A percentile compares a stretch with the other conserved stretches of the same genome.
phyloP scores from a whole-genome alignment of 2,329 filamentous ascomycete species.

The Xylaria hypoxylon region DNA sequence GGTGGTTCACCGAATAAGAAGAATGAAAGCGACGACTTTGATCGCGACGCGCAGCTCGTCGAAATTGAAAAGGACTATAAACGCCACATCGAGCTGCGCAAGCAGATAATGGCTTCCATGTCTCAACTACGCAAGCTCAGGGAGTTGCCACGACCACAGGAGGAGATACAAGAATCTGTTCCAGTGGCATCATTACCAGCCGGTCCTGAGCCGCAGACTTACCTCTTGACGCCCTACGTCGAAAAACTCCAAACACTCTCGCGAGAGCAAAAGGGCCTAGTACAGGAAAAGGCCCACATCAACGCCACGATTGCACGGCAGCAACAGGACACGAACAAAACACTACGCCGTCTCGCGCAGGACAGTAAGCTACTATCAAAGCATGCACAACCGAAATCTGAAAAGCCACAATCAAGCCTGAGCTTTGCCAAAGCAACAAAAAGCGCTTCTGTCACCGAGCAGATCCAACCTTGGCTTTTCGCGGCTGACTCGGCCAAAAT shows the following conservation, averaged over 20 bases:
- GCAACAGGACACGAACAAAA: conserved; percentile 62
- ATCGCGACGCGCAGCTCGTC: conserved; percentile 57
- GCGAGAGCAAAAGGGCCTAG: conserved; percentile 66
- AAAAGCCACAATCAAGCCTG: conserved; percentile 38
- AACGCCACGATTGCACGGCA: conserved; percentile 63
- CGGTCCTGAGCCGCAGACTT: conserved; percentile 46
- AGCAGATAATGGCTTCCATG: conserved; percentile 59
- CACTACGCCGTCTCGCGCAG: conserved; percentile 66
- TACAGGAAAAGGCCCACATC: conserved; percentile 69
- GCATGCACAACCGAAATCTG: conserved; percentile 53
- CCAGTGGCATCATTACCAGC: conserved; percentile 15
- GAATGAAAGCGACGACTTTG: conserved; percentile 38
- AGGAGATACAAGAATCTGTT: conserved; percentile 5
- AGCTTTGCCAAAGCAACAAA: conserved; percentile 60
- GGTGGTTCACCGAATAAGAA: conserved; percentile 39
- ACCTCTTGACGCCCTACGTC: conserved; percentile 69
- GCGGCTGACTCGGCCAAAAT: conserved; percentile 72
- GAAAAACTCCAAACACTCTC: conserved; percentile 64
- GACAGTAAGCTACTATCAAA: conserved; percentile 71
- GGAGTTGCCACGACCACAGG: conserved; percentile 15
- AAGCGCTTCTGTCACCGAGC: conserved; percentile 52
- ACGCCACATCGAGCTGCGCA: conserved; percentile 63
- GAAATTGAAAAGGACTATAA: conserved; percentile 66
- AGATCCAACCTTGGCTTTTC: conserved; percentile 68
- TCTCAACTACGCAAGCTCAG: conserved; percentile 43